Base-by-base conservation (phyloP, 768 basidiomycete genomes). In the Tylopilus plumbeoviolaceoides region DNA sequence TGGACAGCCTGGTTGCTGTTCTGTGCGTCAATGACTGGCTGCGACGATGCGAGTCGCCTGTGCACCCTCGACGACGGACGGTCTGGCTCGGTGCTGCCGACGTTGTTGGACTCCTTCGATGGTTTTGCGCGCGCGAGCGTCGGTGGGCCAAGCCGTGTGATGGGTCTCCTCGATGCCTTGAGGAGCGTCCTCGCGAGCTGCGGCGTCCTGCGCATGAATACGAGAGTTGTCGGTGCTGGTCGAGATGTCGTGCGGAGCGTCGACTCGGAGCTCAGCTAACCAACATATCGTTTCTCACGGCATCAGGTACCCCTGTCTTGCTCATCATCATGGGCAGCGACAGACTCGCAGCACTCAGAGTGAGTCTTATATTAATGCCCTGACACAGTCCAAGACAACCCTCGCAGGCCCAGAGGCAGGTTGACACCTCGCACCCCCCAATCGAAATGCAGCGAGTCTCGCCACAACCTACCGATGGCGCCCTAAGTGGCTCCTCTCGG, bases 281-380 rank as follows among this genome's bases (percentile, higher is more conserved):
- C 27, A 28, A 28, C 27, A n/a, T n/a, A n/a, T n/a, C n/a, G n/a
- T n/a, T 61, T 65, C 57, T 41, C 62, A 57, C 61, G 60, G 30
- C 20, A 30, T 30, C 42, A 14, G 40, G n/a, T n/a, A n/a, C 30
- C 45, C 39, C 14, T 12, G 14, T 15, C 35, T 36, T 17, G 35
- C 15, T 46, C 44, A n/a, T 49, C 42, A 44, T 27, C 60, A 84
- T 91, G 81, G 90, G 60, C 23, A 60, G 57, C 11, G 67, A 95
- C 80, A 81, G 92, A 79, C 83, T 95, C 58, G 91, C 89, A 63
- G 89, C 87, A 54, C 82, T 87, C 78, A 81, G 89, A 73, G 89
- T 88, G 56, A 44, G 80, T 62, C 82, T 64, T 79, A 78, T 47
- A 62, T 79, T 78, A 9, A 18, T 2, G 6, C 15, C 18, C 5